Evolutionary conservation across 1,139 yeast species (phyloP).

Genomic region (Protomyces arabidopsidicola): DNA sequence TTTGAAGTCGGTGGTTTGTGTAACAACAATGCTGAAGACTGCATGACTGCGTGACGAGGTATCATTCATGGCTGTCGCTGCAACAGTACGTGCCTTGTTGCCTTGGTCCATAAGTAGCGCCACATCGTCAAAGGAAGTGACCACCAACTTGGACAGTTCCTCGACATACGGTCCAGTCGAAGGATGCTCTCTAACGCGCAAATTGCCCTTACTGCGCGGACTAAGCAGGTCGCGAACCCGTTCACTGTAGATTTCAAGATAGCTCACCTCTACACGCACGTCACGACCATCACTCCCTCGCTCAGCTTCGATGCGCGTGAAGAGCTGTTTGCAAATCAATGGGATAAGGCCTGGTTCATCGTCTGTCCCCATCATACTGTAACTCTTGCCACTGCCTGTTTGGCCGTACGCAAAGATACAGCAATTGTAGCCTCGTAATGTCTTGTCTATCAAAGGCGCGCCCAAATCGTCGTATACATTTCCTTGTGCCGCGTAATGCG

Average conservation of each 20-base stretch:
- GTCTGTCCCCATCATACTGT: slow-evolving; percentile 64
- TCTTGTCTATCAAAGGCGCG: slow-evolving; percentile 55
- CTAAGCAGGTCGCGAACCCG: slow-evolving; percentile 55
- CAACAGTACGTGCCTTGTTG: slow-evolving; percentile 55
- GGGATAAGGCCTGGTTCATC: slow-evolving; percentile 60
- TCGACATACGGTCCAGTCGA: slow-evolving; percentile 58
- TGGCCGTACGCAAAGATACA: slow-evolving; percentile 77
- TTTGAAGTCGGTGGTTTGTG: slow-evolving; percentile 41
- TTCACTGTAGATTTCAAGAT: slow-evolving; percentile 64
- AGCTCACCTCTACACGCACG: slow-evolving; percentile 3
- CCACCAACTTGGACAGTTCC: slow-evolving; percentile 39
- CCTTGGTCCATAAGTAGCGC: slow-evolving; percentile 32
- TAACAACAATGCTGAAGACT: slow-evolving; percentile 57
- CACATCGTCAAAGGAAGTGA: slow-evolving; percentile 30
- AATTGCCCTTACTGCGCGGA: slow-evolving; percentile 37
- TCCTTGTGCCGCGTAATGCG: slow-evolving; percentile 40
- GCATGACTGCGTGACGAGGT: slow-evolving; percentile 76
- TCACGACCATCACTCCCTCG: neutral
- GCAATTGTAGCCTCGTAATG: slow-evolving; percentile 65
- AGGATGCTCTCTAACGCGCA: slow-evolving; percentile 54
- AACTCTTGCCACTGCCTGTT: slow-evolving; percentile 70
- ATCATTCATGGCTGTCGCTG: slow-evolving; percentile 64
- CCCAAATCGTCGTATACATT: slow-evolving; percentile 54
- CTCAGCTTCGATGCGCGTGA: slow-evolving; percentile 43
- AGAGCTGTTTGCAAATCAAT: slow-evolving; percentile 52